Evolutionary conservation across 129 eudicot species (phyloP).

Genomic region (sunflower (Helianthus annuus)): HanXRQr2.0-SUNRISE NC_035442.2:168465013-168465512

Average conservation of each 20-base stretch:
- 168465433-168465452: background rate
- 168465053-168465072: background rate
- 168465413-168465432: background rate
- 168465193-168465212: background rate
- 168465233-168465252: background rate
- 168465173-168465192: background rate
- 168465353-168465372: constrained; percentile 61
- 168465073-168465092: background rate
- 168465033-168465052: constrained; percentile 22
- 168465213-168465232: background rate
- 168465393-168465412: background rate
- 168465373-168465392: constrained; percentile 51
- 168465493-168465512: background rate
- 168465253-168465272: constrained; percentile 60
- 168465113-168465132: too few species aligned
- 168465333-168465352: constrained; percentile 81
- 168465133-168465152: too few species aligned
- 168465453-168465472: background rate
- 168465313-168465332: constrained; percentile 78
- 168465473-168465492: background rate
- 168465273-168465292: constrained; percentile 88
- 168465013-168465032: constrained; percentile 1
- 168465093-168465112: background rate
- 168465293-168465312: constrained; percentile 85
- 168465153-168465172: background rate